Base-by-base conservation (phyloP, 192 early-diverging fungal genomes). In the Coemansia interrupta region DNA sequence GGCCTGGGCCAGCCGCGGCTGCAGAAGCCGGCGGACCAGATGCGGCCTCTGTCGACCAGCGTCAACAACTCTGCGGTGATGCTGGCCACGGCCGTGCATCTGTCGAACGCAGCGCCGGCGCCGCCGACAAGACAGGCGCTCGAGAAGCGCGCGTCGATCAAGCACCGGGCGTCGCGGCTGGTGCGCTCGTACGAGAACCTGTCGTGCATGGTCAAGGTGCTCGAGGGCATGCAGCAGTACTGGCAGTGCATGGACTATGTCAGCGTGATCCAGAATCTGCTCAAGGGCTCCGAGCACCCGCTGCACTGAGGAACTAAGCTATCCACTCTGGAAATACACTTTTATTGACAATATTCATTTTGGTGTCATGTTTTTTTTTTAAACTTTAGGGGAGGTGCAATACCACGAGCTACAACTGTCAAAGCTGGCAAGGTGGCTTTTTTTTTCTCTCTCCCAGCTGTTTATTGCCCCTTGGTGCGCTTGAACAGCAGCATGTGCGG, bases 201-300 rank as follows among this genome's bases (percentile, higher is more conserved):
- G n/a, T 78, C 74, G 15, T 78, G 74, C 38, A 78, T 78, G 74
- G 74, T 78, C 26, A 71, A 72, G 58, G 69, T 78, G 19, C 69
- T 78, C 11, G 74, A 78, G 58, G 74, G 74, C 20, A 78, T 78
- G 74, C 74, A 78, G 65, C 74, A 78, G 74, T 78, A 78, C 54
- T 78, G 74, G 74, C 74, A 78, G 54, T 78, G 74, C 42, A 78
- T 78, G 74, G 74, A 78, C 56, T 78, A 78, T 22, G 62, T 78
- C n/a, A 65, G 62, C 17, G 65, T 54, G 4, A 71, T 78, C 36
- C 74, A 78, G 50, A 56, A 68, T 13, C 58, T 78, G 12, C 58
- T 78, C 11, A 68, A 71, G 55, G 74, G 69, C 12, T 78, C 74
- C 0, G 74, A 78, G 56, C 61, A 68, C 13, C 74, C 74, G 4